Percentiles rank a stretch among this genome's conserved stretches.
Evolutionary conservation across 2,329 filamentous ascomycete genomes (phyloP).

Genomic region (Xylaria sp.): DNA sequence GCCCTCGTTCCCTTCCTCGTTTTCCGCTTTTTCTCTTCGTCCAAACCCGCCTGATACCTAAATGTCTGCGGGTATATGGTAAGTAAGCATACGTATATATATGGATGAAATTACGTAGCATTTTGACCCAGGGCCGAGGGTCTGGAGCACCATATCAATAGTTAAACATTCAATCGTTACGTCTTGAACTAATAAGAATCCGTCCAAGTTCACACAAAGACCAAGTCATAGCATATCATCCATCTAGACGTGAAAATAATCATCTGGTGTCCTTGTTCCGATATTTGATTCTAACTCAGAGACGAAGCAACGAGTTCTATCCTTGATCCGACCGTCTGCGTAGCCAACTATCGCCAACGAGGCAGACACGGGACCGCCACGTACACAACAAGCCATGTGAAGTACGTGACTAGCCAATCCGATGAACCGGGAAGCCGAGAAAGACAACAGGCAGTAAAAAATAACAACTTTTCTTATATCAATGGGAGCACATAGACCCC

Average conservation of each 20-base stretch:
- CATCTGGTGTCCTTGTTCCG: neutral
- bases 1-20: no score
- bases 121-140: no score
- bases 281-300: neutral
- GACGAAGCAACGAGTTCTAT: neutral
- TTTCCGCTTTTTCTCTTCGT: no score
- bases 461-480: conserved; percentile 30
- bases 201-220: neutral
- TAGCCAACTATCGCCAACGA: neutral
- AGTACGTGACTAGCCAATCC: neutral
- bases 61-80: no score
- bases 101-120: no score
- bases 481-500: conserved; percentile 16
- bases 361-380: neutral
- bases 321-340: neutral
- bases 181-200: no score
- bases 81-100: no score
- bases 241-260: neutral
- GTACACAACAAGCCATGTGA: neutral
- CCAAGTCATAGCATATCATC: neutral
- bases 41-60: no score
- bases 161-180: no score
- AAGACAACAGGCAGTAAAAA: neutral
- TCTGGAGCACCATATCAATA: no score
- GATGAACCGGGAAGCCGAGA: neutral